Percentiles rank a stretch among this genome's conserved stretches.
phyloP scores from a whole-genome alignment of 2,329 filamentous ascomycete species.

The Ilyonectria sp. region DNA sequence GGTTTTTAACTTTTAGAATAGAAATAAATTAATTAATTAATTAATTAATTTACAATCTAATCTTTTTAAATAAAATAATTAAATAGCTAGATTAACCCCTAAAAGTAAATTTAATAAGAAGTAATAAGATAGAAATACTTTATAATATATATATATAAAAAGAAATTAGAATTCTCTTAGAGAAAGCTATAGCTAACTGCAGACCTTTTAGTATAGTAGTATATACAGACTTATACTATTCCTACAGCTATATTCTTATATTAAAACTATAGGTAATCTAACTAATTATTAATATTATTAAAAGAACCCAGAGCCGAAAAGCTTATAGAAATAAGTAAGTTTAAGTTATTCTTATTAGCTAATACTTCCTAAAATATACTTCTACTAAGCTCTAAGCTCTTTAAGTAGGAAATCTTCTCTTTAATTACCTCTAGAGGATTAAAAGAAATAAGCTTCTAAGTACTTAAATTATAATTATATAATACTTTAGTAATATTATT shows the following conservation, averaged over 20 bases:
- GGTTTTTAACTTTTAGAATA: no score
- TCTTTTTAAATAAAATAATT: no score
- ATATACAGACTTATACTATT: background rate
- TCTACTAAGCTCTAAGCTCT: constrained; percentile 75
- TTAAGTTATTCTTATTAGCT: constrained; percentile 71
- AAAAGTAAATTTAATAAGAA: no score
- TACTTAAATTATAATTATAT: constrained; percentile 76
- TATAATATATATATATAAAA: no score
- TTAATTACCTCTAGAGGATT: constrained; percentile 73
- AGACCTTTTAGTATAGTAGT: no score
- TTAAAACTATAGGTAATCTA: constrained; percentile 66
- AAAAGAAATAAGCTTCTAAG: constrained; percentile 78
- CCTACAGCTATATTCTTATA: constrained; percentile 64
- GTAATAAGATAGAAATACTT: no score
- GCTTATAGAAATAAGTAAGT: constrained; percentile 71
- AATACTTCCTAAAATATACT: constrained; percentile 91
- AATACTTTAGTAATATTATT: constrained; percentile 73
- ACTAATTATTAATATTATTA: constrained; percentile 62
- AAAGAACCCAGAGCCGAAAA: constrained; percentile 58
- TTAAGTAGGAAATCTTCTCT: constrained; percentile 77
- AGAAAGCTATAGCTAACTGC: no score
- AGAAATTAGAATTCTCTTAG: no score
- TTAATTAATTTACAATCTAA: no score
- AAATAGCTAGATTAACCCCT: no score
- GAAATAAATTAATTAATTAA: no score